Conservation (phyloP, 768 basidiomycete species). For the Macrocybe gigantea region DNA sequence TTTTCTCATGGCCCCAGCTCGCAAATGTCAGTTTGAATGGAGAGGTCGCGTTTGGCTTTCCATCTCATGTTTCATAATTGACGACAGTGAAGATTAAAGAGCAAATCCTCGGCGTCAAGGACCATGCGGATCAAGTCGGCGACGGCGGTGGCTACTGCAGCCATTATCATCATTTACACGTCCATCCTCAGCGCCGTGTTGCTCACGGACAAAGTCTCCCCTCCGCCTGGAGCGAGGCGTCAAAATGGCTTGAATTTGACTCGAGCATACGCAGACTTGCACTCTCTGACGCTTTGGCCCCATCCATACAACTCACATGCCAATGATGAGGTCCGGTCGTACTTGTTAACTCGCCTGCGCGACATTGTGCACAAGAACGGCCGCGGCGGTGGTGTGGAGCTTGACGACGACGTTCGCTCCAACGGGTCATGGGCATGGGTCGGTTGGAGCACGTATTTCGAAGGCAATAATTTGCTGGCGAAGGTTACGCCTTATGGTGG, state of each 20-base stretch:
- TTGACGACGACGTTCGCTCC: constrained; percentile 40
- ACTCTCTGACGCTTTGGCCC: constrained; percentile 60
- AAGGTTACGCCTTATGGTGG: constrained; percentile 48
- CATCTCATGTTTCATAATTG: too few relatives aligned
- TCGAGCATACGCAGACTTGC: constrained; percentile 54
- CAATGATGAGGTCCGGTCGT: constrained; percentile 60
- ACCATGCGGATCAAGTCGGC: too few relatives aligned
- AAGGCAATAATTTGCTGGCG: constrained; percentile 62
- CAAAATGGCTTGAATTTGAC: constrained; percentile 37
- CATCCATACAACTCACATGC: constrained; percentile 75
- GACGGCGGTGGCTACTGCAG: too few relatives aligned
- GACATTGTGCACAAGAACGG: constrained; percentile 34
- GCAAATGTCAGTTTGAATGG: too few relatives aligned
- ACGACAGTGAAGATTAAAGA: too few relatives aligned
- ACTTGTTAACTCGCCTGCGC: constrained; percentile 49
- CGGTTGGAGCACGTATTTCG: constrained; percentile 40
- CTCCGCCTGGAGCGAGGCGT: constrained; percentile 34
- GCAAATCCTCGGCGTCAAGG: too few relatives aligned
- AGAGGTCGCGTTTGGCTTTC: too few relatives aligned
- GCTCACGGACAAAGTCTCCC: constrained; percentile 41
- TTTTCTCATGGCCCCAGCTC: too few relatives aligned
- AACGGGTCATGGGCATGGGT: constrained; percentile 42
- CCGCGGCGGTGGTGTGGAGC: constrained; percentile 29
- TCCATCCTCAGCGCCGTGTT: constrained; percentile 40
- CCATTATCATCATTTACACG: constrained; percentile 28